Percentiles rank a stretch among this genome's conserved stretches.
These are phyloP conservation scores for Nakazawaea molendinolei DNA, from an alignment of 805 yeast genomes.

Conservation along the genomic window DNA sequence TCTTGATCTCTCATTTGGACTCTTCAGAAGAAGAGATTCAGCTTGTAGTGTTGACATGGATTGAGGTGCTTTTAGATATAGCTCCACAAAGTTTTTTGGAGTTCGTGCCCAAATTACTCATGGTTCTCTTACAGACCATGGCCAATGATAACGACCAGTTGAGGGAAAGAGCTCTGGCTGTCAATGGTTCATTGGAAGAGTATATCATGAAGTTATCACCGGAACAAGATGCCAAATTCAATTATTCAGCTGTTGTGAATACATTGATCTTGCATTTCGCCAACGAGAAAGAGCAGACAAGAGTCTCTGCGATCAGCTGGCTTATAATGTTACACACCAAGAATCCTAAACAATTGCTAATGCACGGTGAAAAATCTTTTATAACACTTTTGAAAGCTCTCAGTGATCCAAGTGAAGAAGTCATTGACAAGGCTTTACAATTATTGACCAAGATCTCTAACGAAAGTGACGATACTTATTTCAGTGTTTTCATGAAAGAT, in stretches of 20 bases:
- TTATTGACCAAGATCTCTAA: constrained; percentile 66
- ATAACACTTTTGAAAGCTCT: constrained; percentile 70
- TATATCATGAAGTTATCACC: constrained; percentile 38
- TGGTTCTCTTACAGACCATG: constrained; percentile 58
- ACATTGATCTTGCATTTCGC: constrained; percentile 67
- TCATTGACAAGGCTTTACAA: constrained; percentile 66
- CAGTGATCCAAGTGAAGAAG: constrained; percentile 66
- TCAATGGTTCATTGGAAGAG: constrained; percentile 52
- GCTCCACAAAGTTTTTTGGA: constrained; percentile 72
- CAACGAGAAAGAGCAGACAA: constrained; percentile 72
- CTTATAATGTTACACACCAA: constrained; percentile 70
- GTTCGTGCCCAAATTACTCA: constrained; percentile 66
- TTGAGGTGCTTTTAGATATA: constrained; percentile 62
- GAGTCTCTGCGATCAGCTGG: constrained; percentile 88
- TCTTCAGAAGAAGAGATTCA: constrained; percentile 72
- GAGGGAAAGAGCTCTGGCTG: constrained; percentile 44
- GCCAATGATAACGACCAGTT: constrained; percentile 46
- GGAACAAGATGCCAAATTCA: constrained; percentile 34
- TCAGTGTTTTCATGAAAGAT: constrained; percentile 67
- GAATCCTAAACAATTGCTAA: constrained; percentile 51
- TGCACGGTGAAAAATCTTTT: constrained; percentile 57
- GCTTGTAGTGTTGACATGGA: constrained; percentile 75
- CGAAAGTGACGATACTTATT: constrained; percentile 68
- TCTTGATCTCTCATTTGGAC: constrained; percentile 74
- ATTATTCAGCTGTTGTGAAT: constrained; percentile 57